These are phyloP conservation scores for Rhynchosporium secalis DNA, from an alignment of 2,329 filamentous ascomycete species.

Conservation along the genomic window DNA sequence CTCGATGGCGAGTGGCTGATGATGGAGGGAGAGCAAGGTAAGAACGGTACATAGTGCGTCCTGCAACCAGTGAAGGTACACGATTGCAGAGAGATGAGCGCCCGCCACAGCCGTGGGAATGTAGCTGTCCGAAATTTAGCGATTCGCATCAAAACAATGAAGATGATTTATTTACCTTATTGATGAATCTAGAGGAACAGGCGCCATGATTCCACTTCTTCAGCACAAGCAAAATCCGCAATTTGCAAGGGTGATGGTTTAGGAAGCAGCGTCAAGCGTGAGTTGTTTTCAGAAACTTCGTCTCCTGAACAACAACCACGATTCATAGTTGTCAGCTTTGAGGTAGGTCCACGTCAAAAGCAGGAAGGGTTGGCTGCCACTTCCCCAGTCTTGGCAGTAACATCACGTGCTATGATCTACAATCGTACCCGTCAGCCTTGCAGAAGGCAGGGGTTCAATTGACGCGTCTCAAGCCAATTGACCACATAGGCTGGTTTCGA, in stretches of 20 bases:
- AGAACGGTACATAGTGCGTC: constrained; percentile 35
- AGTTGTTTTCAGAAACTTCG: constrained; percentile 18
- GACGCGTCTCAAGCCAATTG: constrained; percentile 10
- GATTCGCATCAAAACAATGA: not conserved
- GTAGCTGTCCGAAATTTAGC: constrained; percentile 18
- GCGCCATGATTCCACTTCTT: constrained; percentile 2
- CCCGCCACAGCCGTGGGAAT: constrained; percentile 25
- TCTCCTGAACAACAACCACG: not conserved
- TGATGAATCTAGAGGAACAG: constrained; percentile 9
- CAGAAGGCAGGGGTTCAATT: constrained; percentile 8
- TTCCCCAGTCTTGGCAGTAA: not conserved
- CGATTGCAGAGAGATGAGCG: constrained; percentile 27
- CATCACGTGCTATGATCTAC: constrained; percentile 4
- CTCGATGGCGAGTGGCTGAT: constrained; percentile 42
- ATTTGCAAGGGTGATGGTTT: constrained; percentile 11
- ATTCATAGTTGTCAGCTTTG: not conserved
- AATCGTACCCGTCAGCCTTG: constrained; percentile 14
- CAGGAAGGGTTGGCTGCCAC: not conserved
- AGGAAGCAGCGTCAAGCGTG: constrained; percentile 15
- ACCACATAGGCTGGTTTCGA: constrained; percentile 12
- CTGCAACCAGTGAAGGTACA: constrained; percentile 30
- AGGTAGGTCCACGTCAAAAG: not conserved
- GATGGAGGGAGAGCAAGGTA: constrained; percentile 40
- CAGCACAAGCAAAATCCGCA: not conserved
- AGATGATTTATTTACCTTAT: not conserved